Conservation (phyloP, 2,329 filamentous ascomycete genomes). For the Aspergillus pseudonomiae region DNA sequence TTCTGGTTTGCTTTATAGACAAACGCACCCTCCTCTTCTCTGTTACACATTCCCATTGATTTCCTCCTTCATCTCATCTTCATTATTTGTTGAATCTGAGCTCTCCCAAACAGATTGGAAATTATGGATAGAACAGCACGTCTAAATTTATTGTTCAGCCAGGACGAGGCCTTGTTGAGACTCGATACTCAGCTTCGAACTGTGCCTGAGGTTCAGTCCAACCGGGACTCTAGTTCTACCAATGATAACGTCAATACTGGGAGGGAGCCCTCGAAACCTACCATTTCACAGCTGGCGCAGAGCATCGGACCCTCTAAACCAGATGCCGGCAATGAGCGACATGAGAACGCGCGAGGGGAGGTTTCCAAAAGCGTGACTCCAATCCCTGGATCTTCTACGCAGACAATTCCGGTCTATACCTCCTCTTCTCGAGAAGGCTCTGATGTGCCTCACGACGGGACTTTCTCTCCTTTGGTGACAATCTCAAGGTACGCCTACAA, state of each 20-base stretch:
- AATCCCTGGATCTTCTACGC: neutral
- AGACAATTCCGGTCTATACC: neutral
- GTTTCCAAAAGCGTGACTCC: neutral
- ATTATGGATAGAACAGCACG: slow-evolving; percentile 31
- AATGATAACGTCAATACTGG: neutral
- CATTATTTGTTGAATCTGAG: neutral
- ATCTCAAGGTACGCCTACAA: slow-evolving; percentile 49
- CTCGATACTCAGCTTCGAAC: slow-evolving; percentile 24
- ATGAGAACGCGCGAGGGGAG: neutral
- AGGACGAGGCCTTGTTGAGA: slow-evolving; percentile 28
- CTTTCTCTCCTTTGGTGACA: slow-evolving; percentile 45
- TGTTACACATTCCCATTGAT: neutral
- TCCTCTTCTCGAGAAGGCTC: neutral
- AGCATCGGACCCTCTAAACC: neutral
- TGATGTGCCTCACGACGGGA: slow-evolving; percentile 18
- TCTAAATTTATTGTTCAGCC: slow-evolving; percentile 33
- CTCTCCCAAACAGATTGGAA: neutral
- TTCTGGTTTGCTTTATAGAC: neutral
- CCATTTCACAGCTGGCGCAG: neutral
- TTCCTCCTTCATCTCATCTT: neutral
- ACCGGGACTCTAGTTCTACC: neutral
- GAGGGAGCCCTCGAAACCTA: neutral
- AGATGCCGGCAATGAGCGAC: neutral
- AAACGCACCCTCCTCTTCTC: neutral
- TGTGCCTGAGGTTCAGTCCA: neutral